Evolutionary conservation across 805 yeast species (phyloP), one percentile per base, ranked within the genome.

Genomic region (Cephaloascus albidus): DNA sequence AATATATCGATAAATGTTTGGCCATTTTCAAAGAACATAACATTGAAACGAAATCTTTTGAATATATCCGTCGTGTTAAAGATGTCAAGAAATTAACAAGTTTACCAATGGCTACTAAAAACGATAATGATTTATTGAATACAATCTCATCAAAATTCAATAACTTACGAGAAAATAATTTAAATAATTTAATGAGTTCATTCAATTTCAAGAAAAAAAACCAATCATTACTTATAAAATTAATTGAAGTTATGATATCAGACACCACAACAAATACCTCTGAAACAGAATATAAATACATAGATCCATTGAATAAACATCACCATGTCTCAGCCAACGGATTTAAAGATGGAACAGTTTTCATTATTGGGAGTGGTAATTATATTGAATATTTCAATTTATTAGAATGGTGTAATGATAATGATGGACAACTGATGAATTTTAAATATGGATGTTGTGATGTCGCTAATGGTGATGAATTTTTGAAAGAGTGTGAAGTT

Each of bases 301-400:
- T 86, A 52, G 97, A 93, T 58, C 97, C 98, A 20, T n/a, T n/a
- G n/a, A n/a, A n/a, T n/a, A n/a, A n/a, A n/a, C n/a, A n/a, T n/a
- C n/a, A n/a, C n/a, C n/a, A n/a, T n/a, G n/a, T n/a, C n/a, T 80
- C 77, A 49, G 63, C 74, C 36, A 80, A 86, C 2, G 66, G 81
- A 10, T 87, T 85, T 57, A 78, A 78, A 43, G 93, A 87, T 48
- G 78, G 94, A 2, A 65, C 86, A 37, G 95, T 93, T 17, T 93
- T 93, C 58, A 86, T 89, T 38, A 89, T 93, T 40, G 99, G 98
- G 19, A 98, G 98, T 28, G 97, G 97, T 36, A 89, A 86, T 59
- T 93, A 88, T 56, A 64, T 85, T 45, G 99, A 93, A 63, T 93
- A 90, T 56, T 94, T 89, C 43, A 90, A 90, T 53, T 72, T 93